Percentiles rank a stretch among this genome's conserved stretches.
Conservation (phyloP, 768 basidiomycete species). For the Phlebiopsis flavidoalba region DNA sequence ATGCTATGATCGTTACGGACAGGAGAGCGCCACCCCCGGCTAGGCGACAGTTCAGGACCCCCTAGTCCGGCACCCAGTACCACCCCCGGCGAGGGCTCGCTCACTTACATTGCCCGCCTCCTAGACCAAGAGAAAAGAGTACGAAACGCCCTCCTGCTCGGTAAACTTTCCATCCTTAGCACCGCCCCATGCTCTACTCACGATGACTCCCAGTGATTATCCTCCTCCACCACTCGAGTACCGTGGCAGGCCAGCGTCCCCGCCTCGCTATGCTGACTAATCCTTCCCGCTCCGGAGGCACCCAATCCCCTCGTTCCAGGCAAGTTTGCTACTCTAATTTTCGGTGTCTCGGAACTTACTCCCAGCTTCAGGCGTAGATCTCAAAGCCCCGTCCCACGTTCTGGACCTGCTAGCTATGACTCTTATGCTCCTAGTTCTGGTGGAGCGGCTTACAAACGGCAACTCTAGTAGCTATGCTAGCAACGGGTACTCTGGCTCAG, state of each 20-base stretch:
- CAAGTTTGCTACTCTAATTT: slow-evolving; percentile 10
- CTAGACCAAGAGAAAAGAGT: slow-evolving; percentile 60
- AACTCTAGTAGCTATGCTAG: slow-evolving; percentile 32
- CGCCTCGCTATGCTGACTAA: slow-evolving; percentile 35
- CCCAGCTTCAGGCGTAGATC: slow-evolving; percentile 55
- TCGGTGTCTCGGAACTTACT: background rate
- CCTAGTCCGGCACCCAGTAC: slow-evolving; percentile 44
- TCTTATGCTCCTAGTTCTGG: slow-evolving; percentile 33
- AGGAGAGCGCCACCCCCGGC: slow-evolving; percentile 40
- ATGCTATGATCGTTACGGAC: slow-evolving; percentile 53
- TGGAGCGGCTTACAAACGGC: slow-evolving; percentile 19
- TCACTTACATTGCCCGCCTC: slow-evolving; percentile 47
- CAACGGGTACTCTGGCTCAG: slow-evolving; percentile 46
- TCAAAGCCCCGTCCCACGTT: slow-evolving; percentile 57
- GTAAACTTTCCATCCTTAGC: slow-evolving; percentile 31
- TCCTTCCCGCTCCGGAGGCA: slow-evolving; percentile 35
- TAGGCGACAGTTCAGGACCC: slow-evolving; percentile 31
- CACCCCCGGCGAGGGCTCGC: slow-evolving; percentile 42
- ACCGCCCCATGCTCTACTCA: background rate
- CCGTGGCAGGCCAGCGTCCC: slow-evolving; percentile 49
- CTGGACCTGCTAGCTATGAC: slow-evolving; percentile 45
- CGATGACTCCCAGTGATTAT: slow-evolving; percentile 43
- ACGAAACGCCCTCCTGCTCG: slow-evolving; percentile 55
- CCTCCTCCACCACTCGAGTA: slow-evolving; percentile 43
- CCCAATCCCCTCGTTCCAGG: slow-evolving; percentile 32